phyloP scores from a whole-genome alignment of 2,329 filamentous ascomycete species.

The Microdochium paspali region DNA sequence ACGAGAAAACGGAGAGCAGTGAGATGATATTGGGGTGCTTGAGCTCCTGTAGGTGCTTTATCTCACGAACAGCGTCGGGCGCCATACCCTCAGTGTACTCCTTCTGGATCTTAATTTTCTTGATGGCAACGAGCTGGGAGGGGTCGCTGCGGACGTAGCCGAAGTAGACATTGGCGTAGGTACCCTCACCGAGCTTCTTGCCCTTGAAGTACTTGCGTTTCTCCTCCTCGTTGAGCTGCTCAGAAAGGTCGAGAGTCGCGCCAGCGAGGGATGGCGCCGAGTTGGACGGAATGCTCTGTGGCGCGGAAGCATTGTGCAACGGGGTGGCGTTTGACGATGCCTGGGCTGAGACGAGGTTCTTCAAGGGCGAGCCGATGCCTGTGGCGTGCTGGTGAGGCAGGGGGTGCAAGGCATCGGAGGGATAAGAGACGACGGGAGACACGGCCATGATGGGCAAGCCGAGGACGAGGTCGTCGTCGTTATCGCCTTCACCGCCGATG shows the following conservation, averaged over 20 bases:
- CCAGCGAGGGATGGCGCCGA: conserved; percentile 3
- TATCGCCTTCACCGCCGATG: no score
- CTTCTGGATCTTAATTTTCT: conserved; percentile 81
- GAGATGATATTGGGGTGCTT: conserved; percentile 93
- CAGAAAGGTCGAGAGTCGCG: conserved; percentile 49
- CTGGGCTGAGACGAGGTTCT: conserved; percentile 27
- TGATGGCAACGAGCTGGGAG: conserved; percentile 73
- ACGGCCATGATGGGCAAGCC: conserved; percentile 16
- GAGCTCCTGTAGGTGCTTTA: conserved; percentile 91
- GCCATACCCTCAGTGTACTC: conserved; percentile 87
- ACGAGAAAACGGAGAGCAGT: conserved; percentile 85
- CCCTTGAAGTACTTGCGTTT: conserved; percentile 88
- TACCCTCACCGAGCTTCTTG: conserved; percentile 89
- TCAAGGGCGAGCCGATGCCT: conserved; percentile 32
- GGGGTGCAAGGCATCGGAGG: conserved; percentile 10
- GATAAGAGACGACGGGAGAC: conserved; percentile 18
- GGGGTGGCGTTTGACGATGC: conserved; percentile 37
- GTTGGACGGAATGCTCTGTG: conserved; percentile 4
- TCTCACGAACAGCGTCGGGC: conserved; percentile 90
- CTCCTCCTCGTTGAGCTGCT: conserved; percentile 73
- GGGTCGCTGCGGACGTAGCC: conserved; percentile 71
- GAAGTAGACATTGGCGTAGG: conserved; percentile 91
- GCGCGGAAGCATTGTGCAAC: conserved; percentile 17
- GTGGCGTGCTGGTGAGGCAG: conserved; percentile 15
- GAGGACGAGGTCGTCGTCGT: not conserved